Percentiles rank a stretch among this genome's conserved stretches.
Evolutionary conservation across 2,329 filamentous ascomycete genomes (phyloP).

Genomic region (Curvularia eragrostidis): DNA sequence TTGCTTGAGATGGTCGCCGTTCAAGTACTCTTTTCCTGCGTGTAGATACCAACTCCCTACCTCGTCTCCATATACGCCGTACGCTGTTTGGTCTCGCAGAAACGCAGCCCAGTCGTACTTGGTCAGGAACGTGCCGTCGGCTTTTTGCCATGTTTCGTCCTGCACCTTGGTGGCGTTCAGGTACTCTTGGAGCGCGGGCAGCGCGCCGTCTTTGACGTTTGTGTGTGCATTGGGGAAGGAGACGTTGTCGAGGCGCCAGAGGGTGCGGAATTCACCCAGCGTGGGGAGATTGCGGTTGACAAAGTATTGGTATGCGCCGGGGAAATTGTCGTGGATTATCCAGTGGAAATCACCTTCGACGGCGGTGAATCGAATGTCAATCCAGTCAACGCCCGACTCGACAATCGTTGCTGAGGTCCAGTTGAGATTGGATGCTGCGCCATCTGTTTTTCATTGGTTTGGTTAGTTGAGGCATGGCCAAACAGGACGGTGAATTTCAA

Average conservation of each 20-base stretch:
- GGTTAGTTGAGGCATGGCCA: not conserved
- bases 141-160: constrained; percentile 61
- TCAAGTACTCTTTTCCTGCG: constrained; percentile 60
- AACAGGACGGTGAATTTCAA: not conserved
- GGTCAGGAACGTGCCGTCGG: constrained; percentile 58
- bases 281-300: constrained; percentile 58
- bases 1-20: constrained; percentile 61
- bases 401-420: constrained; percentile 58
- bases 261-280: constrained; percentile 59
- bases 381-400: constrained; percentile 52
- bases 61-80: constrained; percentile 59
- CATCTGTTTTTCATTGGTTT: constrained; percentile 47
- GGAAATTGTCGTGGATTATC: constrained; percentile 58
- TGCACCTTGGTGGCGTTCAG: constrained; percentile 57
- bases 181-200: constrained; percentile 56
- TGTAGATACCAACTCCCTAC: constrained; percentile 61
- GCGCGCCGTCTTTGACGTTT: constrained; percentile 53
- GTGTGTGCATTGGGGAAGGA: constrained; percentile 58
- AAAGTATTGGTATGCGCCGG: constrained; percentile 64
- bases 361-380: constrained; percentile 59
- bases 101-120: constrained; percentile 60
- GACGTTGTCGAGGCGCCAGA: constrained; percentile 59
- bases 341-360: constrained; percentile 60
- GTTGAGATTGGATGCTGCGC: constrained; percentile 55
- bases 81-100: constrained; percentile 53